phyloP scores from a whole-genome alignment of 768 basidiomycete genomes.

The Dendrothele bispora region DNA sequence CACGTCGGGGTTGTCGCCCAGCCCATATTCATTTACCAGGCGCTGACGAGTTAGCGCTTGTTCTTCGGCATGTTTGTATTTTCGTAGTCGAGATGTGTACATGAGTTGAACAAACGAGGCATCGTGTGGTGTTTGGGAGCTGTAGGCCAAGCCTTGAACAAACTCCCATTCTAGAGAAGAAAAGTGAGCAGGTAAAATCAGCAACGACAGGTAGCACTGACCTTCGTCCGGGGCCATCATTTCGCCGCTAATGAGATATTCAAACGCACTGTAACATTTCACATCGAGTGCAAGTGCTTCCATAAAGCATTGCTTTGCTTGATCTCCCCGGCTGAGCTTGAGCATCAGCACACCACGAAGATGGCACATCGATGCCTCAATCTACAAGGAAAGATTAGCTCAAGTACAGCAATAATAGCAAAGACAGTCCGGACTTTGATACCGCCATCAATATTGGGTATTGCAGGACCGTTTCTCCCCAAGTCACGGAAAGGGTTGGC shows the following conservation, averaged over 20 bases:
- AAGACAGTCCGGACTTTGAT: slow-evolving; percentile 68
- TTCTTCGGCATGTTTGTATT: slow-evolving; percentile 83
- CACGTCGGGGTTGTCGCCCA: slow-evolving; percentile 92
- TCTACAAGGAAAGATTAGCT: slow-evolving; percentile 41
- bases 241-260: slow-evolving; percentile 84
- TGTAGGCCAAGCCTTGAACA: slow-evolving; percentile 79
- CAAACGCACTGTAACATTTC: slow-evolving; percentile 96
- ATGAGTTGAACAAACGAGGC: slow-evolving; percentile 91
- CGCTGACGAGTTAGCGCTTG: slow-evolving; percentile 76
- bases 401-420: not conserved
- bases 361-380: slow-evolving; percentile 97
- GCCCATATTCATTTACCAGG: slow-evolving; percentile 80
- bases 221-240: slow-evolving; percentile 98
- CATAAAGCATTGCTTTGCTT: slow-evolving; percentile 94
- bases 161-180: slow-evolving; percentile 89
- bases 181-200: not conserved
- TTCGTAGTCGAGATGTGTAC: slow-evolving; percentile 88
- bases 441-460: slow-evolving; percentile 86
- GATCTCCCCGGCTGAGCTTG: slow-evolving; percentile 85
- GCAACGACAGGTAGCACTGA: slow-evolving; percentile 26
- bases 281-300: slow-evolving; percentile 94
- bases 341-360: slow-evolving; percentile 92
- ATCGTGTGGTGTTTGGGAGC: slow-evolving; percentile 82
- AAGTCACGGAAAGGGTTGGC: slow-evolving; percentile 83
- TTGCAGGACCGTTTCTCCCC: slow-evolving; percentile 64